phyloP scores from a whole-genome alignment of 169 alveolate species.

The Hepatocystis sp. region DNA sequence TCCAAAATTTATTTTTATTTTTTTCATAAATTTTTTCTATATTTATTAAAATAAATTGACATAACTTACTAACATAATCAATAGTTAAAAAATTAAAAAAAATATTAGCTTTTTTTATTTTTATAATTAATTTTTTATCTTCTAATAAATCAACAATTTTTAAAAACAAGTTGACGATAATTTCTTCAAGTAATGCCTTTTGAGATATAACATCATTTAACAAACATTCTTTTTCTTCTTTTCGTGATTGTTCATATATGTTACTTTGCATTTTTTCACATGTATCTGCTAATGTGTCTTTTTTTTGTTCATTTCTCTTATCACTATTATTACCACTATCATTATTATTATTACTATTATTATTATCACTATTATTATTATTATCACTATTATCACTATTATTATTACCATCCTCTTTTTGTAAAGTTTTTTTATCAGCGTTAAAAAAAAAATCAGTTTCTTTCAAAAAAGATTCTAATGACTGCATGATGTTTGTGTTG shows the following conservation, averaged over 20 bases:
- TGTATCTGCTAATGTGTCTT: too few species aligned
- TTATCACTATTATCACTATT: too few species aligned
- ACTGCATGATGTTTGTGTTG: slow-evolving; percentile 8
- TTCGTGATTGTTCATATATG: too few species aligned
- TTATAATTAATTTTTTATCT: slow-evolving; percentile 24
- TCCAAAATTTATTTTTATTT: slow-evolving; percentile 35
- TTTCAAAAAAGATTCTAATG: slow-evolving; percentile 43
- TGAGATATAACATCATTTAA: slow-evolving; percentile 64
- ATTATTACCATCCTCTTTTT: too few species aligned
- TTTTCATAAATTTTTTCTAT: slow-evolving; percentile 49
- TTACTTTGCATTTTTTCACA: too few species aligned
- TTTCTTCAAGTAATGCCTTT: slow-evolving; percentile 56
- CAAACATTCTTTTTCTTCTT: slow-evolving; percentile 57
- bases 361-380: too few species aligned
- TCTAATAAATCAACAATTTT: slow-evolving; percentile 54
- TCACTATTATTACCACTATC: too few species aligned
- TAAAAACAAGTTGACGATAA: slow-evolving; percentile 32
- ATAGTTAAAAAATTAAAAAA: slow-evolving; percentile 55
- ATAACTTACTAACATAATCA: slow-evolving; percentile 34
- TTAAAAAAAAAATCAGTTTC: slow-evolving; percentile 52
- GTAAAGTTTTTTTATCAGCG: too few species aligned
- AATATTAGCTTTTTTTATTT: slow-evolving; percentile 34
- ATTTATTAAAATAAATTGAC: slow-evolving; percentile 34
- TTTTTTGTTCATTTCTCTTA: too few species aligned
- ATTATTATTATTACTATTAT: too few species aligned